These are phyloP conservation scores for Alternaria postmessia DNA, from an alignment of 2,329 filamentous ascomycete species.

Conservation along the genomic window DNA sequence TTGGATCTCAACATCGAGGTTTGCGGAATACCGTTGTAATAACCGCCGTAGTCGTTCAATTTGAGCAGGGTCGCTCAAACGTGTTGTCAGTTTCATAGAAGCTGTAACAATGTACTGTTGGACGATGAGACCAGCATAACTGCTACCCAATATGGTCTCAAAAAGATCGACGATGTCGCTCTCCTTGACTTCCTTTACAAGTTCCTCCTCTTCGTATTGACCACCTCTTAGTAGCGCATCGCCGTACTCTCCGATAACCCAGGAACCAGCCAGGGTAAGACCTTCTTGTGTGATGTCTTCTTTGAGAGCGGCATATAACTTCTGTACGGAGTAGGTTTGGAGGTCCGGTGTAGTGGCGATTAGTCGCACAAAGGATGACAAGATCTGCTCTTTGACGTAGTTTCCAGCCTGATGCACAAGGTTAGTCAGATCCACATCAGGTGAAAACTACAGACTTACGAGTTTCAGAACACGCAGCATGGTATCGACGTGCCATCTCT, in stretches of 20 bases:
- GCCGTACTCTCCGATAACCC: constrained; percentile 97
- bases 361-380: constrained; percentile 94
- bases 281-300: constrained; percentile 98
- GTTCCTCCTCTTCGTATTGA: constrained; percentile 92
- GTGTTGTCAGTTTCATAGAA: constrained; percentile 91
- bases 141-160: constrained; percentile 89
- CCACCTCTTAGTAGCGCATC: constrained; percentile 88
- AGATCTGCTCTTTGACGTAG: constrained; percentile 96
- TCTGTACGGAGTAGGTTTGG: constrained; percentile 96
- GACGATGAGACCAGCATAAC: constrained; percentile 87
- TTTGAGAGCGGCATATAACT: constrained; percentile 87
- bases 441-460: constrained; percentile 30
- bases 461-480: constrained; percentile 93
- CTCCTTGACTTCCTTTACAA: constrained; percentile 83
- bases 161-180: constrained; percentile 94
- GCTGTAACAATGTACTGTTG: constrained; percentile 97
- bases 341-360: constrained; percentile 94
- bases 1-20: constrained; percentile 93
- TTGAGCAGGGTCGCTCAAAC: constrained; percentile 83
- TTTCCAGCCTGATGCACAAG: constrained; percentile 71
- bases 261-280: constrained; percentile 88
- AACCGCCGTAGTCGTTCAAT: constrained; percentile 84
- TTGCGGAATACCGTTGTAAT: constrained; percentile 79
- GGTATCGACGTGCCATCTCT: constrained; percentile 98
- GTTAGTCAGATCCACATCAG: constrained; percentile 15